Conservation (phyloP, 1,284 basidiomycete species). For the Tetrapyrgos nigripes region DNA sequence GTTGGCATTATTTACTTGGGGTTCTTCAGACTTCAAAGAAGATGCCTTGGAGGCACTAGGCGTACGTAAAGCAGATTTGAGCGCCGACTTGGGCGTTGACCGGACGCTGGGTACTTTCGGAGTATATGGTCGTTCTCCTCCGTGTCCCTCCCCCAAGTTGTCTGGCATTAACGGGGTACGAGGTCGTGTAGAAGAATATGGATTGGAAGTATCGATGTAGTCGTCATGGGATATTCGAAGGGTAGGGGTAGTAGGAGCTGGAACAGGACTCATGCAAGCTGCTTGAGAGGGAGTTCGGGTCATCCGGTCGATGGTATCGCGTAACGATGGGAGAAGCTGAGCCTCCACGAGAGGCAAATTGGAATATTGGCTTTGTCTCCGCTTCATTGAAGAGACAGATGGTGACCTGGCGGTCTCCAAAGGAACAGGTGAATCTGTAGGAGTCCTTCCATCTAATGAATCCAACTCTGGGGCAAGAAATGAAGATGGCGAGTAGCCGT, state of each 20-base stretch:
- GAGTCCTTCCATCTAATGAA: constrained; percentile 27
- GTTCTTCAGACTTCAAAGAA: constrained; percentile 15
- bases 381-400: constrained; percentile 27
- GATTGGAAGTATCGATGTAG: not conserved
- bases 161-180: constrained; percentile 5
- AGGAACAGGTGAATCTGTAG: constrained; percentile 30
- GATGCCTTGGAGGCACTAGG: constrained; percentile 32
- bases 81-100: constrained; percentile 37
- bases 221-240: constrained; percentile 9
- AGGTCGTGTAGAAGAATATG: constrained; percentile 6
- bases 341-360: constrained; percentile 65
- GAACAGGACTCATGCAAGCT: constrained; percentile 12
- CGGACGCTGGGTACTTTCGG: constrained; percentile 20
- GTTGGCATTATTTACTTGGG: not conserved
- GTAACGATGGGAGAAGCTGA: constrained; percentile 68
- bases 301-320: constrained; percentile 76
- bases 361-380: constrained; percentile 52
- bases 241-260: constrained; percentile 16
- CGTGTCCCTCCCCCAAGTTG: constrained; percentile 11
- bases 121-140: constrained; percentile 20
- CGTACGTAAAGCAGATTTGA: constrained; percentile 50
- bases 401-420: constrained; percentile 17
- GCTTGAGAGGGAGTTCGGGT: constrained; percentile 53
- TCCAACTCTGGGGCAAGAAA: constrained; percentile 31
- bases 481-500: constrained; percentile 30